Percentiles rank a stretch among this genome's conserved stretches.
These are phyloP conservation scores for Pythium insidiosum DNA, from an alignment of 352 stramenopile species.

Conservation along the genomic window DNA sequence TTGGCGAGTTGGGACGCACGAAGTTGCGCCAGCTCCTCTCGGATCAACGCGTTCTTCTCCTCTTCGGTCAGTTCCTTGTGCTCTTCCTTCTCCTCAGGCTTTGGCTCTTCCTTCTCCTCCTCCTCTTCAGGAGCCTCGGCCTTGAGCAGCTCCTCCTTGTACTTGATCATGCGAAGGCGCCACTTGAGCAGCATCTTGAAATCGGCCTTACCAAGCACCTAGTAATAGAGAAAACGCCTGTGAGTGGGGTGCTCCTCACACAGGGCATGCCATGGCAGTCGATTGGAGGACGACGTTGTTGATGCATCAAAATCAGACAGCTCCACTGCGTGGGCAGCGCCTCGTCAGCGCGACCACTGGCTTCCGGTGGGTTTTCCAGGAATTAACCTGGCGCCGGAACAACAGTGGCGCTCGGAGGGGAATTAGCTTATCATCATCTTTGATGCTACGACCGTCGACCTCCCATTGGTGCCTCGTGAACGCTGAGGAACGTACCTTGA, in stretches of 20 bases:
- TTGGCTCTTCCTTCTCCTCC: constrained; percentile 21
- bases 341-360: constrained; percentile 65
- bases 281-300: neutral
- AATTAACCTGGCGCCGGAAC: constrained; percentile 85
- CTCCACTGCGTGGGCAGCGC: constrained; percentile 33
- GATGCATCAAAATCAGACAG: constrained; percentile 87
- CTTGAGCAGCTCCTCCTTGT: constrained; percentile 79
- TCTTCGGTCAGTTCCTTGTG: constrained; percentile 65
- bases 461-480: no score
- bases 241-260: neutral
- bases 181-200: constrained; percentile 98
- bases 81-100: constrained; percentile 21
- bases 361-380: constrained; percentile 87
- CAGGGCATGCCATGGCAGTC: neutral
- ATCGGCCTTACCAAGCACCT: constrained; percentile 96
- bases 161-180: constrained; percentile 91
- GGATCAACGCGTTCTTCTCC: constrained; percentile 75
- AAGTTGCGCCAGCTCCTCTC: constrained; percentile 78
- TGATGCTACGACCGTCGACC: constrained; percentile 5
- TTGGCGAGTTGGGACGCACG: constrained; percentile 68
- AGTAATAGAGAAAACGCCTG: neutral
- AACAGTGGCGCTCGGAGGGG: constrained; percentile 80
- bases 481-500: constrained; percentile 91
- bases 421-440: constrained; percentile 82
- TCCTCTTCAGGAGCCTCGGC: constrained; percentile 35